Evolutionary conservation across 2,329 filamentous ascomycete genomes (phyloP).

Genomic region (Aspergillus uvarum): DNA sequence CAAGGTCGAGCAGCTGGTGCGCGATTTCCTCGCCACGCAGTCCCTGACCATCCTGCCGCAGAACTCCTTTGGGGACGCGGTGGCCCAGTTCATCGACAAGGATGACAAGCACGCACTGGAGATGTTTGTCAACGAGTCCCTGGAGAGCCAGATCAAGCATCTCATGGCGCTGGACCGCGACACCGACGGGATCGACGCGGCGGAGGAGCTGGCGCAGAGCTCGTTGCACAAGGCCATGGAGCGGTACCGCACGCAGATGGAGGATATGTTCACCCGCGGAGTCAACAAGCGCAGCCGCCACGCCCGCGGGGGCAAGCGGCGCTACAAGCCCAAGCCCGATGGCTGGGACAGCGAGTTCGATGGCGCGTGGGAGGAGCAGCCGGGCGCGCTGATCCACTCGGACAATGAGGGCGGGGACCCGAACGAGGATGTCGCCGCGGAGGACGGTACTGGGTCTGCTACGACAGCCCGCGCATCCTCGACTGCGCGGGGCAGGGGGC

Average conservation of each 20-base stretch:
- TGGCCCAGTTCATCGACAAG: conserved; percentile 89
- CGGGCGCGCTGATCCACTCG: conserved; percentile 61
- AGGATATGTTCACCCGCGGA: conserved; percentile 69
- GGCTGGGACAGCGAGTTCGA: conserved; percentile 89
- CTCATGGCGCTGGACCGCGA: conserved; percentile 66
- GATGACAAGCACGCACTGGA: conserved; percentile 93
- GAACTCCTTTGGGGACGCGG: conserved; percentile 88
- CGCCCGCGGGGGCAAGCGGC: conserved; percentile 46
- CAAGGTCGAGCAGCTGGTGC: conserved; percentile 84
- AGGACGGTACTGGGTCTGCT: conserved; percentile 45
- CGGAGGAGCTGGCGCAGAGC: conserved; percentile 61
- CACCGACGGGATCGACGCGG: conserved; percentile 68
- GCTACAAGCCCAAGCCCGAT: conserved; percentile 72
- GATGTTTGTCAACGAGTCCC: conserved; percentile 70
- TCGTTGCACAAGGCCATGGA: conserved; percentile 75
- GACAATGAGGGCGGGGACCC: conserved; percentile 52
- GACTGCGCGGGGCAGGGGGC: conserved; percentile 49
- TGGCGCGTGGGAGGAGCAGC: conserved; percentile 79
- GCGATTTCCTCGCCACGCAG: conserved; percentile 82
- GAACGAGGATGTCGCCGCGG: conserved; percentile 47
- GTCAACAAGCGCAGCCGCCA: conserved; percentile 52
- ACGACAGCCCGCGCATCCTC: conserved; percentile 35
- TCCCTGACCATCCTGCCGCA: conserved; percentile 90
- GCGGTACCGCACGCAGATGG: conserved; percentile 66
- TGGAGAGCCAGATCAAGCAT: conserved; percentile 68